Base-by-base conservation (phyloP, 257 asterid species). In the Dorcoceras hygrometricum region DNA sequence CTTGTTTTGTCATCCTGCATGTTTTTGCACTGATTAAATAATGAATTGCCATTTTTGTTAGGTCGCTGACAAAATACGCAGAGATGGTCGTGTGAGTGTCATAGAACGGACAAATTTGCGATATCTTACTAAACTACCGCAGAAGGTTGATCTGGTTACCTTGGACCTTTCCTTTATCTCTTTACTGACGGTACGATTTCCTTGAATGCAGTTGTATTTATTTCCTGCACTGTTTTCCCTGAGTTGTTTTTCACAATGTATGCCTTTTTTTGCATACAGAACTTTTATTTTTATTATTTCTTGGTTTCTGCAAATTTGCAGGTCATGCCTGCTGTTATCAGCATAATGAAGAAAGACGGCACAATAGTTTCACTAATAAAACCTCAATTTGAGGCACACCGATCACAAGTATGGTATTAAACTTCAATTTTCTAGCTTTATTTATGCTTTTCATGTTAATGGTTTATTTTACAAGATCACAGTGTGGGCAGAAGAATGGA, bases 141-240 rank as follows among this genome's bases (percentile, higher is more conserved):
- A 85, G 76, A 87, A 90, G 86, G 96, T 94, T 69, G 96, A 90
- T 84, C 56, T 94, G 73, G 97, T 82, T 62, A 88, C 99, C 24
- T 79, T 94, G 88, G 99, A 94, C 81, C 99, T 94, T 65, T 90
- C 99, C 46, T 94, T 94, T 65, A 94, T 90, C 71, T 90, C 99
- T 59, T 85, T 90, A 74, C 87, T 90, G 60, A 72, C 78, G 73
- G 99, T 93, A 88, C 72, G 95, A 71, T 71, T 71, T 58, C 24
- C 23, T 22, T 27, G 36, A 74, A 59, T 7, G 34, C 60, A 29
- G 66, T 32, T 57, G 31, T 31, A 29, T 65, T 59, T 65, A 9
- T 50, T 19, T 19, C 50, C 12, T 10, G 6, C 18, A 26, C 16
- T 28, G 23, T 25, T 50, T 58, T 20, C 59, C 22, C 25, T 75